Evolutionary conservation across 129 eudicot genomes (phyloP).

Genomic region (Saussurea involucrata): DNA sequence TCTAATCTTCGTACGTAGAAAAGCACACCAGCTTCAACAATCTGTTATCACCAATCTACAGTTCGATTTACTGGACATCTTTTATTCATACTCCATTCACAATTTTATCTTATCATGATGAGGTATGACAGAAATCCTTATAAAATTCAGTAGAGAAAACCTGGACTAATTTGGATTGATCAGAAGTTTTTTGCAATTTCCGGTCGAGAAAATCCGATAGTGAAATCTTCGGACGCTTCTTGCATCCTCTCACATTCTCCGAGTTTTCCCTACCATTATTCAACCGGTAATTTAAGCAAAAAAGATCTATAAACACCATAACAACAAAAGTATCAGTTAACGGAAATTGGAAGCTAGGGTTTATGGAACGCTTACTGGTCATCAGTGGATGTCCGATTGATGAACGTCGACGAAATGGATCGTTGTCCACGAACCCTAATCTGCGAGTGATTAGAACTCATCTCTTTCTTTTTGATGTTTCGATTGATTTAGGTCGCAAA

Average conservation of each 20-base stretch:
- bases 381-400: conserved; percentile 36
- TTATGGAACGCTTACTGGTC: conserved; percentile 29
- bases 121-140: not conserved
- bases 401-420: conserved; percentile 52
- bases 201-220: conserved; percentile 63
- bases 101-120: not conserved
- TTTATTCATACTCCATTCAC: not conserved
- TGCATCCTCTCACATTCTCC: conserved; percentile 5
- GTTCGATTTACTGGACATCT: not conserved
- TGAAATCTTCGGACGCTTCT: conserved; percentile 37
- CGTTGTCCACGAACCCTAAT: conserved; percentile 68
- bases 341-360: conserved; percentile 4
- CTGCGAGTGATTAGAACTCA: conserved; percentile 39
- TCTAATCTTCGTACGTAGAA: not conserved
- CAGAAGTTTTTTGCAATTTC: conserved; percentile 54
- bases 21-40: not conserved
- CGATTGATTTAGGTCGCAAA: not conserved
- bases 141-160: conserved; percentile 6
- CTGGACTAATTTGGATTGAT: conserved; percentile 36
- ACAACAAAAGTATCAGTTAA: not conserved
- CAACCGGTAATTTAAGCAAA: conserved; percentile 16
- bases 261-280: conserved; percentile 18
- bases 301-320: not conserved
- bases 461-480: not conserved
- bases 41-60: not conserved